Base-by-base conservation (phyloP, 2,329 filamentous ascomycete species). In the Onygena corvina region DNA sequence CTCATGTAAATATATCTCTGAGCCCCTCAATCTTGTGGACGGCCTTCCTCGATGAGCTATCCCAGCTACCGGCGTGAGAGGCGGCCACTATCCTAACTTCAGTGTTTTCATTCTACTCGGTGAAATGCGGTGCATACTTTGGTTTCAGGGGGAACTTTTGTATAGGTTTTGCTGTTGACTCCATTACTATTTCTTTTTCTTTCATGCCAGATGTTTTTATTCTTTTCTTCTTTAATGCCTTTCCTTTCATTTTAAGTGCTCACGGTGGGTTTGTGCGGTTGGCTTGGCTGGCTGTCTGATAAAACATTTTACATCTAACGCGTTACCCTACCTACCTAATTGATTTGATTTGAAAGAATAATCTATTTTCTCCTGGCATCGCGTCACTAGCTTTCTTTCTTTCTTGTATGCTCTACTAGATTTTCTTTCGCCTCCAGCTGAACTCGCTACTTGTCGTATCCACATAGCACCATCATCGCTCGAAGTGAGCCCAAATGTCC, bases 231-330 rank as follows among this genome's bases (percentile, higher is more conserved):
- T 40, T 40, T 40, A 5, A 25, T 21, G 36, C 36, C 36, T 40
- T 40, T 40, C 20, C 12, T n/a, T 36, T 36, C 14, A 18, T 36
- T 36, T n/a, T n/a, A n/a, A 36, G 16, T 36, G n/a, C 25, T 18
- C 25, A 21, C 18, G 35, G 35, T 23, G 36, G 36, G 36, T 18
- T 40, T 40, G 20, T 23, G 36, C 18, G 36, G 35, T 23, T 18
- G 36, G 36, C 18, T 40, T 40, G 20, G 25, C 18, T 18, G 36
- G 36, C 36, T 40, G 18, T 40, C 36, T 40, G 36, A 40, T 40
- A 40, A 23, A 23, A 33, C 4, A n/a, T 9, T 40, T 20, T 7
- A 23, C 25, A 40, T 40, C 9, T 40, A 40, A n/a, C n/a, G 36
- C 34, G 34, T 18, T 23, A 21, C 6, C 18, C 18, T 23, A 11